These are phyloP conservation scores for Phytophthora brassicae DNA, from an alignment of 352 stramenopile genomes.

Conservation along the genomic window DNA sequence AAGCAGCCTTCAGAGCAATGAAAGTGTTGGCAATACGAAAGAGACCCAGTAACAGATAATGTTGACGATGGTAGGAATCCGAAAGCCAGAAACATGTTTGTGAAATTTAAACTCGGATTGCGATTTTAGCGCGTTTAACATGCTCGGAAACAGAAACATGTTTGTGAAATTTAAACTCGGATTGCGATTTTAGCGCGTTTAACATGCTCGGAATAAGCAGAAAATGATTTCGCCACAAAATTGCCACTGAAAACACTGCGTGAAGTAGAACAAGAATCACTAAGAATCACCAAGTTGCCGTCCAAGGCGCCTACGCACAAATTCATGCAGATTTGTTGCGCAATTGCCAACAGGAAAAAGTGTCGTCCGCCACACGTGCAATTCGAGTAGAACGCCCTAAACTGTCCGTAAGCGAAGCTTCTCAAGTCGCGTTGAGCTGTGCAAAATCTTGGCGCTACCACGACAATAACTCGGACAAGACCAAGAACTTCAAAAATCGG, in stretches of 20 bases:
- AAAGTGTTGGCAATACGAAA: conserved; percentile 37
- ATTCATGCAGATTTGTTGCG: conserved; percentile 49
- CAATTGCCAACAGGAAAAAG: conserved; percentile 48
- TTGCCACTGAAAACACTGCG: conserved; percentile 38
- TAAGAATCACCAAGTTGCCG: conserved; percentile 39
- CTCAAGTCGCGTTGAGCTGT: conserved; percentile 33
- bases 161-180: no score
- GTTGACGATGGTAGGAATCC: conserved; percentile 42
- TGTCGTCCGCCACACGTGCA: conserved; percentile 44
- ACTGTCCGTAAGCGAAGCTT: conserved; percentile 41
- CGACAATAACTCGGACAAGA: conserved; percentile 30
- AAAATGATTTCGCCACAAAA: conserved; percentile 34
- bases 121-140: conserved; percentile 34
- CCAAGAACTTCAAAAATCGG: conserved; percentile 28
- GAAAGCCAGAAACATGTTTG: conserved; percentile 51
- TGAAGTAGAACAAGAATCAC: conserved; percentile 47
- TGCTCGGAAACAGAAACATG: no score
- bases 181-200: conserved; percentile 35
- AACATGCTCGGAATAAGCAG: conserved; percentile 6
- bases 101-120: conserved; percentile 37
- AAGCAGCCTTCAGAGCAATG: conserved; percentile 52
- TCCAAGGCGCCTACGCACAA: conserved; percentile 49
- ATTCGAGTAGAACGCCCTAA: conserved; percentile 57
- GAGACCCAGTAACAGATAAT: conserved; percentile 24
- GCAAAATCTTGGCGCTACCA: conserved; percentile 36